Evolutionary conservation across 257 asterid species (phyloP).

Genomic region (Lycium barbarum): DNA sequence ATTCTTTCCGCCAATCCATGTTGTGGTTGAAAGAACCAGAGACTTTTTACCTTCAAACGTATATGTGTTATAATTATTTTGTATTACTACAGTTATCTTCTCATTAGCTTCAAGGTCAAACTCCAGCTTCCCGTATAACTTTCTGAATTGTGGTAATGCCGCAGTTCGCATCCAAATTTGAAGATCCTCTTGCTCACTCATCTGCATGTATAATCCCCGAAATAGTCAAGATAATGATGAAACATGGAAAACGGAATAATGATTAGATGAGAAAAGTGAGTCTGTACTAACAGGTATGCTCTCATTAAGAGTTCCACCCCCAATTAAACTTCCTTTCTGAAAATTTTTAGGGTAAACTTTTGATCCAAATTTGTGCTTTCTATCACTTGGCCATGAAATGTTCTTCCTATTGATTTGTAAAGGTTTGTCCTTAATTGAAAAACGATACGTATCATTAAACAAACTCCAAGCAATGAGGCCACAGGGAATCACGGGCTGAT

Average conservation of each 20-base stretch:
- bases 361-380: slow-evolving; percentile 61
- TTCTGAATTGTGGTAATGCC: slow-evolving; percentile 78
- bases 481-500: slow-evolving; percentile 76
- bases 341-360: slow-evolving; percentile 78
- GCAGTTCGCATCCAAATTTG: slow-evolving; percentile 96
- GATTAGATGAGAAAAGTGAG: background rate
- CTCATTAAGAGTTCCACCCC: slow-evolving; percentile 72
- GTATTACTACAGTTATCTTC: slow-evolving; percentile 63
- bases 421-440: slow-evolving; percentile 43
- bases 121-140: slow-evolving; percentile 82
- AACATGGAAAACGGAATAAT: background rate
- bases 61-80: slow-evolving; percentile 86
- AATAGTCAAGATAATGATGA: background rate
- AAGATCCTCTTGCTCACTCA: slow-evolving; percentile 95
- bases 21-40: slow-evolving; percentile 81
- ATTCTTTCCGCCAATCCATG: slow-evolving; percentile 96
- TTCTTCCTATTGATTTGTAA: slow-evolving; percentile 60
- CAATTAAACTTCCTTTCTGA: slow-evolving; percentile 64
- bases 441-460: slow-evolving; percentile 72
- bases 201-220: slow-evolving; percentile 41
- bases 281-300: slow-evolving; percentile 68
- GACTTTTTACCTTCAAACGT: slow-evolving; percentile 73
- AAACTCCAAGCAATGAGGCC: slow-evolving; percentile 96
- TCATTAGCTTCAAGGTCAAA: slow-evolving; percentile 76
- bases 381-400: slow-evolving; percentile 82